Conservation (phyloP, 805 yeast genomes). For the Yarrowia osloensis region DNA sequence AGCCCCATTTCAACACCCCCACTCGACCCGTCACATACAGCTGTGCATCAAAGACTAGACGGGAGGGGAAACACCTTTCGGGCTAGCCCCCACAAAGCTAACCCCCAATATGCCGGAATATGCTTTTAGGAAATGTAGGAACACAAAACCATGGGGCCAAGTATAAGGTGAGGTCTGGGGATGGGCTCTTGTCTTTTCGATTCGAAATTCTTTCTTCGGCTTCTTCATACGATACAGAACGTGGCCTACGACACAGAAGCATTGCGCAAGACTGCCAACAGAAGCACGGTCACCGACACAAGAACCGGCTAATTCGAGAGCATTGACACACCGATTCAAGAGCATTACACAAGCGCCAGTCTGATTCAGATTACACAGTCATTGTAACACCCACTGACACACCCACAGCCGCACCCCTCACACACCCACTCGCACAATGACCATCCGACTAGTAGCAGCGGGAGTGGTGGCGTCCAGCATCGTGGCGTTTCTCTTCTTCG, state of each 20-base stretch:
- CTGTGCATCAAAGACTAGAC: too few species aligned
- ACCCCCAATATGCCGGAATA: background rate
- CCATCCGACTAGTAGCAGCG: conserved; percentile 20
- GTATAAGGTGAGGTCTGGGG: background rate
- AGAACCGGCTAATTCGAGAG: too few species aligned
- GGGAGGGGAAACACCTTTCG: background rate
- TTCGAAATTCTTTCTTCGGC: too few species aligned
- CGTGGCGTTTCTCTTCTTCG: conserved; percentile 19
- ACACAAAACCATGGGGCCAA: conserved; percentile 20
- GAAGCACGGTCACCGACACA: too few species aligned
- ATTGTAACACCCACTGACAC: background rate
- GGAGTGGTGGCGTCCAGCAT: conserved; percentile 14
- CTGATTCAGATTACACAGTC: too few species aligned
- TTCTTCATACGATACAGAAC: too few species aligned
- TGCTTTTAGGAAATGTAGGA: background rate
- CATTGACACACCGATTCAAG: too few species aligned
- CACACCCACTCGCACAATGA: background rate
- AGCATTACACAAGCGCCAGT: too few species aligned
- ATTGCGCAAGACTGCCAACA: too few species aligned
- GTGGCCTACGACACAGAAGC: too few species aligned
- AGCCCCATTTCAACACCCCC: too few species aligned
- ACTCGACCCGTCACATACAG: too few species aligned
- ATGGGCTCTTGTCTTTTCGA: background rate
- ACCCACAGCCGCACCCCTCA: background rate
- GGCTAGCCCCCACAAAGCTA: background rate